phyloP scores from a whole-genome alignment of 306 rosid genomes.

The Gillenia trifoliata region DNA sequence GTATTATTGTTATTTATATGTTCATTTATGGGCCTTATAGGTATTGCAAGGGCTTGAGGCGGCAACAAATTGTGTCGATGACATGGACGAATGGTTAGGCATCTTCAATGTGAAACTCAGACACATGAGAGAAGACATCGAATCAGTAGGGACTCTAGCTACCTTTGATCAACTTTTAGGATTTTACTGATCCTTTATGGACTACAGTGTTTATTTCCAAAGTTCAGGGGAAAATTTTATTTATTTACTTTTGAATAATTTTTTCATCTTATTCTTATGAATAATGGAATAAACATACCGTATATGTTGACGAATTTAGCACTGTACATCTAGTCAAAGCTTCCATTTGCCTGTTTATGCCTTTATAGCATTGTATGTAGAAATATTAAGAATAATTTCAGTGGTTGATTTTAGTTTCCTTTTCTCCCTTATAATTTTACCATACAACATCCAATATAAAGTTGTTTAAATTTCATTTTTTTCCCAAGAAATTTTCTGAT shows the following conservation, averaged over 20 bases:
- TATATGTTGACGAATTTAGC: neutral
- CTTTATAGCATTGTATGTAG: neutral
- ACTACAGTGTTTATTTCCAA: slow-evolving; percentile 15
- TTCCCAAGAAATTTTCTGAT: neutral
- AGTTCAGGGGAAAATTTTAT: neutral
- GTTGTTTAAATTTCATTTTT: neutral
- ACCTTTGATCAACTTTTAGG: slow-evolving; percentile 3
- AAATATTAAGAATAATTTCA: neutral
- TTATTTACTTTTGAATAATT: too few relatives aligned
- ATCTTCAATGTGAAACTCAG: slow-evolving; percentile 91
- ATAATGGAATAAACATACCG: neutral
- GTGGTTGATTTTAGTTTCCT: neutral
- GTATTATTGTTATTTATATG: neutral
- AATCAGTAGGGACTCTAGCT: slow-evolving; percentile 56
- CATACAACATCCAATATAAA: neutral
- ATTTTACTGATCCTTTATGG: slow-evolving; percentile 19
- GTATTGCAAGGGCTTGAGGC: slow-evolving; percentile 82
- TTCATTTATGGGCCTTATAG: slow-evolving; percentile 39
- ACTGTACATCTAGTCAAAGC: neutral
- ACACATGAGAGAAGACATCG: slow-evolving; percentile 99
- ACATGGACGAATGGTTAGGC: slow-evolving; percentile 94
- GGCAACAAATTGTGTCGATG: slow-evolving; percentile 80
- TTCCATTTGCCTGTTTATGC: neutral
- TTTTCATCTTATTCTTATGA: neutral
- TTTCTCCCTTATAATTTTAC: neutral